Conservation (phyloP, 1,284 basidiomycete genomes). For the Malassezia pachydermatis region DNA sequence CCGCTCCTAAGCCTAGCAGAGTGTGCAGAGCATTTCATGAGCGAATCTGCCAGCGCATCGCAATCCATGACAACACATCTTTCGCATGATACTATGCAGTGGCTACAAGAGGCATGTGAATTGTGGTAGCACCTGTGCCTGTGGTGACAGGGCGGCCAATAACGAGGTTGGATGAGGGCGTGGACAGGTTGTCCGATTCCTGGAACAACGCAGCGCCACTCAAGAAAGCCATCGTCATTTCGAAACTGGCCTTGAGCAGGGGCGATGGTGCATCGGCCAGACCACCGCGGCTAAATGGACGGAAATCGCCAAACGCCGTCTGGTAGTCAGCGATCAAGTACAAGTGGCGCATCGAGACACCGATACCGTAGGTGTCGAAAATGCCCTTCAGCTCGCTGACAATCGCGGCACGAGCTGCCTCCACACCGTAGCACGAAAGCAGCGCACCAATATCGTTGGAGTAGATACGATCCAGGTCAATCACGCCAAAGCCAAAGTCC, state of each 20-base stretch:
- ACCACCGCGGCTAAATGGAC: slow-evolving; percentile 92
- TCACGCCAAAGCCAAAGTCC: slow-evolving; percentile 67
- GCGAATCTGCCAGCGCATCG: not conserved
- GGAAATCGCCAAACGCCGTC: slow-evolving; percentile 95
- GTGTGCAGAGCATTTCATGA: not conserved
- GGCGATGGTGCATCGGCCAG: slow-evolving; percentile 83
- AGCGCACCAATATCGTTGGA: slow-evolving; percentile 95
- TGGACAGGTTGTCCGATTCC: slow-evolving; percentile 81
- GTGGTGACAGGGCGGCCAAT: slow-evolving; percentile 50
- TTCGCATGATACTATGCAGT: not conserved
- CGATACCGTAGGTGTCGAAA: slow-evolving; percentile 90
- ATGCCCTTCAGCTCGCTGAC: slow-evolving; percentile 73
- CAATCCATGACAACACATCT: not conserved
- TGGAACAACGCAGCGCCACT: slow-evolving; percentile 87
- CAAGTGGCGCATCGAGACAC: slow-evolving; percentile 85
- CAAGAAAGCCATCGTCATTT: slow-evolving; percentile 90
- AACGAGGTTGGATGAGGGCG: slow-evolving; percentile 83
- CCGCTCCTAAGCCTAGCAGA: not conserved
- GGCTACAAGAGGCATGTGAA: slow-evolving; percentile 26
- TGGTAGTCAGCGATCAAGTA: slow-evolving; percentile 96
- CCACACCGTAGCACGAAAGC: slow-evolving; percentile 65
- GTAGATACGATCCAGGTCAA: slow-evolving; percentile 73
- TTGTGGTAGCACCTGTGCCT: slow-evolving; percentile 38
- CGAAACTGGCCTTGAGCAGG: slow-evolving; percentile 89
- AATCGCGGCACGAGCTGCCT: slow-evolving; percentile 50